phyloP scores from a whole-genome alignment of 2,329 filamentous ascomycete species.

The Capronia americana region DNA sequence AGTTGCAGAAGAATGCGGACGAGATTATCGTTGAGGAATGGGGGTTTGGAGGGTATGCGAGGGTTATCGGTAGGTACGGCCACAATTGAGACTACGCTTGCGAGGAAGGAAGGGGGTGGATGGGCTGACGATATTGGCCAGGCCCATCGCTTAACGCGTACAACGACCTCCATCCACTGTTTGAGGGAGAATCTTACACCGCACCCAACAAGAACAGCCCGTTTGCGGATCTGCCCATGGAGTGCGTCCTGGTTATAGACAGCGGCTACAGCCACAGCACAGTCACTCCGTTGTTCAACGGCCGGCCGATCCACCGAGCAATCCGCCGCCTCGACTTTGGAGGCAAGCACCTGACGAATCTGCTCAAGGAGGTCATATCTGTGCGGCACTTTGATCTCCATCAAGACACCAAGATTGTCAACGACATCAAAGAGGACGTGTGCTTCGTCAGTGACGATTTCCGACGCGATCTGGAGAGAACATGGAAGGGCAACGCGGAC shows the following conservation, averaged over 20 bases:
- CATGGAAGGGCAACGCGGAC: constrained; percentile 76
- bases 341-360: constrained; percentile 91
- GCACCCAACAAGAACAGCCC: constrained; percentile 49
- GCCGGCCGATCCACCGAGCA: constrained; percentile 78
- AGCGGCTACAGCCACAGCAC: constrained; percentile 93
- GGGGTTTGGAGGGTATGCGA: constrained; percentile 84
- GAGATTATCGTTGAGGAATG: constrained; percentile 98
- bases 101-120: background rate
- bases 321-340: constrained; percentile 87
- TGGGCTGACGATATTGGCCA: constrained; percentile 44
- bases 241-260: constrained; percentile 87
- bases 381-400: constrained; percentile 94
- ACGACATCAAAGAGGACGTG: constrained; percentile 90
- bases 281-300: constrained; percentile 82
- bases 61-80: constrained; percentile 68
- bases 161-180: constrained; percentile 74
- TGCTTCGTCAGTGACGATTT: constrained; percentile 86
- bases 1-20: constrained; percentile 86
- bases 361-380: constrained; percentile 86
- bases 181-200: constrained; percentile 61
- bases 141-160: constrained; percentile 80
- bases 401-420: constrained; percentile 90
- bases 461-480: constrained; percentile 74
- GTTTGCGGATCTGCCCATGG: constrained; percentile 61
- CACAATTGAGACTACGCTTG: constrained; percentile 3